Evolutionary conservation across 1,284 basidiomycete species (phyloP).

Genomic region (Violaceomyces palustris): DNA sequence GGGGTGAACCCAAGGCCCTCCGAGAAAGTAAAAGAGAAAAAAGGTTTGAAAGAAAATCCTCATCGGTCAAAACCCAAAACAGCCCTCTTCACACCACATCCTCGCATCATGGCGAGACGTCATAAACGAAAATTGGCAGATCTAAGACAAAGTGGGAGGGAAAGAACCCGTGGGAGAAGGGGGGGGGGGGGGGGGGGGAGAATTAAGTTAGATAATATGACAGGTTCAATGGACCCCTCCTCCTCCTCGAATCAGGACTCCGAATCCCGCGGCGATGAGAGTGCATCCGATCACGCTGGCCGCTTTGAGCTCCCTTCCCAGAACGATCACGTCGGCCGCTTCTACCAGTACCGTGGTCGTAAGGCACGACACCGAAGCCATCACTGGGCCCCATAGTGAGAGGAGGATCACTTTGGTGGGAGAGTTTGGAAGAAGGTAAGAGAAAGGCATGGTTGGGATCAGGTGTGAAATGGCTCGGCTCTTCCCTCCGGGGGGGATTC

Average conservation of each 20-base stretch:
- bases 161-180: background rate
- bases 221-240: background rate
- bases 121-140: no score
- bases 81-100: no score
- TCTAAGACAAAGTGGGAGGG: no score
- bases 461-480: no score
- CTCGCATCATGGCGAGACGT: no score
- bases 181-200: background rate
- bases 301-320: constrained; percentile 39
- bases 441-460: background rate
- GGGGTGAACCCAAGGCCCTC: no score
- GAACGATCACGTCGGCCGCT: constrained; percentile 29
- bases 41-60: no score
- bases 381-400: constrained; percentile 49
- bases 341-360: constrained; percentile 48
- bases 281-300: constrained; percentile 39
- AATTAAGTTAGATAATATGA: background rate
- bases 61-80: no score
- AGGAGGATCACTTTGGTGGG: constrained; percentile 29
- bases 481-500: no score
- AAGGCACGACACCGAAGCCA: constrained; percentile 48
- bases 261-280: constrained; percentile 42
- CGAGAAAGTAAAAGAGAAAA: no score
- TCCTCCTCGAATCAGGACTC: constrained; percentile 31
- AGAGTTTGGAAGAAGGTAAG: background rate